These are phyloP conservation scores for Dianthus caryophyllus DNA, from an alignment of 148 eudicot species.

Conservation along the genomic window DNA sequence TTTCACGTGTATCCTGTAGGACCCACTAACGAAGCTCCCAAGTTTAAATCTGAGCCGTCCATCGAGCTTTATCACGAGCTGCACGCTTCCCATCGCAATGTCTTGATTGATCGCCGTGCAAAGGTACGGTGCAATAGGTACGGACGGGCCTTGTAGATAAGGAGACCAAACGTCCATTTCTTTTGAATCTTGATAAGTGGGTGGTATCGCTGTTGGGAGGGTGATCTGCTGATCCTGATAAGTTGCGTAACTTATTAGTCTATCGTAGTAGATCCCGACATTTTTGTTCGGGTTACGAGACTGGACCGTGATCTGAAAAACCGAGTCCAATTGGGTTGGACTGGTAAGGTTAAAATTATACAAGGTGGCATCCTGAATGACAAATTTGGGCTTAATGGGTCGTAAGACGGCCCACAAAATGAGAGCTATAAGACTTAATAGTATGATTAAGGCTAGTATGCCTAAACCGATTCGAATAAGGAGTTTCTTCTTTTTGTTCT, in stretches of 20 bases:
- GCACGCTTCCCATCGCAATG: constrained; percentile 39
- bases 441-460: constrained; percentile 26
- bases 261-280: constrained; percentile 50
- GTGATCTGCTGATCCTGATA: constrained; percentile 69
- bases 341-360: constrained; percentile 53
- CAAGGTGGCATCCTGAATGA: constrained; percentile 70
- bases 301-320: constrained; percentile 53
- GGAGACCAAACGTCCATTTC: constrained; percentile 65
- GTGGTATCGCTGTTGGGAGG: constrained; percentile 47
- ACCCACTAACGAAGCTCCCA: constrained; percentile 38
- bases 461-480: constrained; percentile 22
- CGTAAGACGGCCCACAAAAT: constrained; percentile 52
- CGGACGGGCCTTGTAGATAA: constrained; percentile 43
- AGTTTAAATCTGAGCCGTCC: constrained; percentile 65
- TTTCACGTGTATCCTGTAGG: constrained; percentile 47
- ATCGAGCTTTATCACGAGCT: constrained; percentile 42
- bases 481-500: constrained; percentile 26
- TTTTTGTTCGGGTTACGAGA: constrained; percentile 38
- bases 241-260: constrained; percentile 37
- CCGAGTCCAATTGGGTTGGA: constrained; percentile 44
- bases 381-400: constrained; percentile 53
- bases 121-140: constrained; percentile 72
- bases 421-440: constrained; percentile 39
- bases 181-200: constrained; percentile 53
- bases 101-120: constrained; percentile 43